Conservation (phyloP, 345 rosid genomes). For the Erysimum cheiranthoides region DNA sequence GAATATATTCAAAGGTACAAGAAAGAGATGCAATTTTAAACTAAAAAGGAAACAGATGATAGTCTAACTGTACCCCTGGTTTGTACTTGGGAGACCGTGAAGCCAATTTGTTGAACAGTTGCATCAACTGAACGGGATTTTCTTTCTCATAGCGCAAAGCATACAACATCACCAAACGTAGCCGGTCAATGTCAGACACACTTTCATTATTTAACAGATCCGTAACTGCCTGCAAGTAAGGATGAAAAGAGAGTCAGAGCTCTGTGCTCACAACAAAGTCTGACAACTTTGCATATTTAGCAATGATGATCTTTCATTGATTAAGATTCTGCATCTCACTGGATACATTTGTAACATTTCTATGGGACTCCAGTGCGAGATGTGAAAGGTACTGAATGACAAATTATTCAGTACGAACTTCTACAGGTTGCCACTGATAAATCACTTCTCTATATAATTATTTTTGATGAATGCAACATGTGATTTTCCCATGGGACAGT, state of each 20-base stretch:
- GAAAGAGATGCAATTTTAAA: conserved; percentile 19
- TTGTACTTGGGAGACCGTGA: conserved; percentile 91
- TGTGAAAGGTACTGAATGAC: conserved; percentile 3
- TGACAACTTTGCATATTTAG: conserved; percentile 2
- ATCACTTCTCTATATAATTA: not conserved
- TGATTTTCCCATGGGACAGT: conserved; percentile 1
- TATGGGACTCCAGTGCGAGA: not conserved
- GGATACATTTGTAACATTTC: not conserved
- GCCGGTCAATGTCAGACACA: conserved; percentile 81
- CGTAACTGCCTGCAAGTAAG: conserved; percentile 80
- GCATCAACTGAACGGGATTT: conserved; percentile 97
- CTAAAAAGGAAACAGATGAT: conserved; percentile 23
- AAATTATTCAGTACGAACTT: conserved; percentile 19
- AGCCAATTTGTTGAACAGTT: conserved; percentile 91
- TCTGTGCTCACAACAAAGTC: conserved; percentile 17
- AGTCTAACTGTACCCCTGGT: conserved; percentile 71
- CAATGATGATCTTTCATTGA: not conserved
- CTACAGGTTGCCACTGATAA: conserved; percentile 12
- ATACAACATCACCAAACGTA: conserved; percentile 89
- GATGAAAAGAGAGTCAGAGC: conserved; percentile 34
- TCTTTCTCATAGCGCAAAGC: conserved; percentile 98
- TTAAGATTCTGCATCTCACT: not conserved
- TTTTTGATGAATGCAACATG: not conserved
- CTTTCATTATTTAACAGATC: conserved; percentile 85
- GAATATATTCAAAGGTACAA: not conserved